Evolutionary conservation across 495 filamentous ascomycete species (phyloP).

Genomic region (Penicillium verhagenii): DNA sequence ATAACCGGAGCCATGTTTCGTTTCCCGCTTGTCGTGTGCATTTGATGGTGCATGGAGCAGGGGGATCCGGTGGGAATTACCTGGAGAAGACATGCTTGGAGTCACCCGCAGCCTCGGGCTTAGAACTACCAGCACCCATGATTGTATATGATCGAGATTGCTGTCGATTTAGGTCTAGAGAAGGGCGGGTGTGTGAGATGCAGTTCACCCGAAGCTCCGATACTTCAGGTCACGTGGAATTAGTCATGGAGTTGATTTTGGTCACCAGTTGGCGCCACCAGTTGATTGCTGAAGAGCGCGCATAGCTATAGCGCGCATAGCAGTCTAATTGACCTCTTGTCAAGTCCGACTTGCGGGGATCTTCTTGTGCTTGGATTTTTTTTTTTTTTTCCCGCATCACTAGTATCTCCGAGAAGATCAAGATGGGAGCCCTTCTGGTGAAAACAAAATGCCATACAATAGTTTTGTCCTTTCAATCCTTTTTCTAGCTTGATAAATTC

Average conservation of each 20-base stretch:
- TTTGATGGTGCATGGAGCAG: background rate
- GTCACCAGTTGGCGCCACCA: background rate
- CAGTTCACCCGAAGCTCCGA: conserved; percentile 25
- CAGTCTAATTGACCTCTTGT: no score
- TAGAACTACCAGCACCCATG: conserved; percentile 55
- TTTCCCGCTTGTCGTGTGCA: conserved; percentile 12
- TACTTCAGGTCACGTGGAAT: conserved; percentile 24
- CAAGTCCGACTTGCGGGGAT: no score
- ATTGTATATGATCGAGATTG: conserved; percentile 19
- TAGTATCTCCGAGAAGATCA: no score
- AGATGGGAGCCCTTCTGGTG: no score
- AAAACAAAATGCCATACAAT: no score
- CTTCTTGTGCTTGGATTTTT: no score
- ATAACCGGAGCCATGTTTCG: conserved; percentile 3
- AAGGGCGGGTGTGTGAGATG: conserved; percentile 19
- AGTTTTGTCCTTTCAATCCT: no score
- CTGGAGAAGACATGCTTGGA: conserved; percentile 55
- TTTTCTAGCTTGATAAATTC: no score
- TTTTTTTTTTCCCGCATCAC: no score
- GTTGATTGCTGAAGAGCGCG: no score
- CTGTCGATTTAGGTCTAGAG: conserved; percentile 16
- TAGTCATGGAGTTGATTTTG: conserved; percentile 4
- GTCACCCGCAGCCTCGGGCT: conserved; percentile 48
- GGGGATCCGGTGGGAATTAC: conserved; percentile 25
- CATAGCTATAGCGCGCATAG: no score